Conservation (phyloP, 2,329 filamentous ascomycete species). For the Sporothrix luriei region DNA sequence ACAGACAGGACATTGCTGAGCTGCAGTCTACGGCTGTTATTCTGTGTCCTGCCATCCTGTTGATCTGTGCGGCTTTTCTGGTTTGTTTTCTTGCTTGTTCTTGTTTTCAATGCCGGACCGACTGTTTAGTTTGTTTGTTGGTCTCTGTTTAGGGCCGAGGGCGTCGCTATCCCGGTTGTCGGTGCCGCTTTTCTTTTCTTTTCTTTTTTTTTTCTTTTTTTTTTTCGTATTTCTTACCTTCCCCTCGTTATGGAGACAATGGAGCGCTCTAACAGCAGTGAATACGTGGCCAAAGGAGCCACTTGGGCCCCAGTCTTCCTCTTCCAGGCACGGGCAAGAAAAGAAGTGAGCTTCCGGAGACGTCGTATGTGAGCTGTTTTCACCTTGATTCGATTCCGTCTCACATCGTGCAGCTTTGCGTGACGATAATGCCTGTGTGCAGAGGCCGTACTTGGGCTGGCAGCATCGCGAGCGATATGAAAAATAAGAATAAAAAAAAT, state of each 20-base stretch:
- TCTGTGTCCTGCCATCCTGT: not conserved
- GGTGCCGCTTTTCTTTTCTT: not conserved
- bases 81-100: not conserved
- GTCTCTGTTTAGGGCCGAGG: not conserved
- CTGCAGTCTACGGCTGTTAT: not conserved
- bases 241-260: not conserved
- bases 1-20: not conserved
- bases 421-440: not conserved
- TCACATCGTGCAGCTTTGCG: not conserved
- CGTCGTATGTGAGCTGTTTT: too few species aligned
- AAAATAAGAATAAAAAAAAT: not conserved
- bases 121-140: not conserved
- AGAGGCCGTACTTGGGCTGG: not conserved
- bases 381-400: not conserved
- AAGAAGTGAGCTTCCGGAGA: not conserved
- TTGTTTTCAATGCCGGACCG: not conserved
- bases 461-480: too few species aligned
- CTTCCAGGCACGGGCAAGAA: not conserved
- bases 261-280: not conserved
- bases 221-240: too few species aligned
- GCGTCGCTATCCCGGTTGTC: not conserved
- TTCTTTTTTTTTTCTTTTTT: too few species aligned
- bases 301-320: constrained; percentile 4
- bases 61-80: not conserved
- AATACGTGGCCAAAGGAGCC: constrained; percentile 13